Conservation (phyloP, 2,329 filamentous ascomycete genomes). For the Aureobasidium sp. region DNA sequence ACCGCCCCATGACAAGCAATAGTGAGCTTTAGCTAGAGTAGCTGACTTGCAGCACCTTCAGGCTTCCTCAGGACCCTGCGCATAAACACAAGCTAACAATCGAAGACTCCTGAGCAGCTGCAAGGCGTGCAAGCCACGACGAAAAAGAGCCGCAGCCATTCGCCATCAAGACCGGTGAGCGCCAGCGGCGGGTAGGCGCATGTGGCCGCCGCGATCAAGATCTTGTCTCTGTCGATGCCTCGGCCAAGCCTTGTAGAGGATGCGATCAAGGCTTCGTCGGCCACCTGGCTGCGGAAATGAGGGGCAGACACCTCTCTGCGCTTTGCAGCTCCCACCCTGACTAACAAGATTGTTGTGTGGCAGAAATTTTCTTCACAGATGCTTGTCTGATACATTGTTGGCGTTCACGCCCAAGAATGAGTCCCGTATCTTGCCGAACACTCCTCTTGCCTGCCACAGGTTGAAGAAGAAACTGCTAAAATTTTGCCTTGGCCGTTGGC, state of each 20-base stretch:
- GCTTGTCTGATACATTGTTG: slow-evolving; percentile 11
- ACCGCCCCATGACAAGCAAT: neutral
- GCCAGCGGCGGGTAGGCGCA: neutral
- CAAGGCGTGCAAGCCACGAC: neutral
- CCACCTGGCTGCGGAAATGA: neutral
- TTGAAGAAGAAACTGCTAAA: slow-evolving; percentile 13
- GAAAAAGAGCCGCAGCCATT: slow-evolving; percentile 1
- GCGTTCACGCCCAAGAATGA: neutral
- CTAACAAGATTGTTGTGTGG: slow-evolving; percentile 1
- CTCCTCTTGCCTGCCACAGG: neutral
- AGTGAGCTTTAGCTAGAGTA: neutral
- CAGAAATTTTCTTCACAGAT: slow-evolving; percentile 9
- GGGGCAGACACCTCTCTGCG: neutral
- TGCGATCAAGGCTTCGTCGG: slow-evolving; percentile 6
- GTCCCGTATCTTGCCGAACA: slow-evolving; percentile 3
- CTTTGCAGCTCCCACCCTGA: neutral
- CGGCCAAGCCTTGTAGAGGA: slow-evolving; percentile 2
- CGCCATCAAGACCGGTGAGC: neutral
- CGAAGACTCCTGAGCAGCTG: neutral
- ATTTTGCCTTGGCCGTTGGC: slow-evolving; percentile 8
- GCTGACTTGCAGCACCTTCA: neutral
- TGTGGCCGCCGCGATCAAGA: neutral
- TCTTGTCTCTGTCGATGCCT: neutral
- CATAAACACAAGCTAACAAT: too few relatives aligned
- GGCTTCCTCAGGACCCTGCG: too few relatives aligned